phyloP scores from a whole-genome alignment of 495 filamentous ascomycete genomes.

The Cryomyces minteri region DNA sequence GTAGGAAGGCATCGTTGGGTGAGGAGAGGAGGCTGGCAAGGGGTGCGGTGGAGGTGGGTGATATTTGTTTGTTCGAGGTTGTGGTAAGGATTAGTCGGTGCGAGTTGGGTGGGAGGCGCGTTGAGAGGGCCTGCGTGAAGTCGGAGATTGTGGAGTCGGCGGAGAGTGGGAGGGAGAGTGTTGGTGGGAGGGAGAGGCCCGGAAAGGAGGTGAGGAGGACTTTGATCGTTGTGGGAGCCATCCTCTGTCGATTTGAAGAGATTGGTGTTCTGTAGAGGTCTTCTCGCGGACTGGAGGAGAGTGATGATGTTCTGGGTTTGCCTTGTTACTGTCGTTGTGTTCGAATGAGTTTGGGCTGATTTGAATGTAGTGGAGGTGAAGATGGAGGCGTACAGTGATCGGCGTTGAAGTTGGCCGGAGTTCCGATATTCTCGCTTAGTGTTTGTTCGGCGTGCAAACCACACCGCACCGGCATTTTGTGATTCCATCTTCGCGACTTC shows the following conservation, averaged over 20 bases:
- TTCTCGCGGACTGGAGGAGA: no score
- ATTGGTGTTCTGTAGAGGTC: no score
- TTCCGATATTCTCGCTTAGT: no score
- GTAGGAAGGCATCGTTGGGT: constrained; percentile 38
- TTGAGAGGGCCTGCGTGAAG: constrained; percentile 40
- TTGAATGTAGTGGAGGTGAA: no score
- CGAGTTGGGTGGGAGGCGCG: constrained; percentile 37
- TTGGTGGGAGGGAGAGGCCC: constrained; percentile 63
- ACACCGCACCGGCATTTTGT: no score
- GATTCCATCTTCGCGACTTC: no score
- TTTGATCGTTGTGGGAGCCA: constrained; percentile 38
- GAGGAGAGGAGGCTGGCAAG: constrained; percentile 33
- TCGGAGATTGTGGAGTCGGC: constrained; percentile 42
- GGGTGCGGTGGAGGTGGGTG: constrained; percentile 23
- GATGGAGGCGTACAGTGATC: no score
- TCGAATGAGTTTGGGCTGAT: no score
- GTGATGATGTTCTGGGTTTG: no score
- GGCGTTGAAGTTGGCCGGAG: no score
- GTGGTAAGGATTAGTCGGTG: constrained; percentile 62
- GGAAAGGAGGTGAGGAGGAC: constrained; percentile 67
- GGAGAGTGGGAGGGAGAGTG: constrained; percentile 43
- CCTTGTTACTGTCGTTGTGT: no score
- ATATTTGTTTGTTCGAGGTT: constrained; percentile 52
- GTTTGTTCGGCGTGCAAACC: no score
- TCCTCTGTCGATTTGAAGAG: background rate